phyloP scores from a whole-genome alignment of 352 stramenopile species.

The Pythium phragmitis region DNA sequence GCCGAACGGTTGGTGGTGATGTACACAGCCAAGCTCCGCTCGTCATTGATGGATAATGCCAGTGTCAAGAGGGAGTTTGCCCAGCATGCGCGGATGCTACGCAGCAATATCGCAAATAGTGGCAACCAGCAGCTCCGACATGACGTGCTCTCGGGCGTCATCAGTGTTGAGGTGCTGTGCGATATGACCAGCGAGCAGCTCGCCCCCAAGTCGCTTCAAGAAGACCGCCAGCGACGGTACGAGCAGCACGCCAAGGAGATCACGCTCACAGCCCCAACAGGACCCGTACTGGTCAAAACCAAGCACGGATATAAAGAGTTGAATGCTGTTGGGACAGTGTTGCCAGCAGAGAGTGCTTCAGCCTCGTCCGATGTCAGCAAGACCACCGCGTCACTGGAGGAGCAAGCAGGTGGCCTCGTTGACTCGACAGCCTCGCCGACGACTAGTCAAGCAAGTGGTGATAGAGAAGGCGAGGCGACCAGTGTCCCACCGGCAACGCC shows the following conservation, averaged over 20 bases:
- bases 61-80: conserved; percentile 43
- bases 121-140: conserved; percentile 41
- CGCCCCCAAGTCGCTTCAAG: conserved; percentile 46
- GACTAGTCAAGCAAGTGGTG: no score
- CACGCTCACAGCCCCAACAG: conserved; percentile 39
- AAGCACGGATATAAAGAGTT: conserved; percentile 61
- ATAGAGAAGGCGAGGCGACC: no score
- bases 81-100: conserved; percentile 50
- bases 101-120: conserved; percentile 42
- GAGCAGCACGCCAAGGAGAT: conserved; percentile 44
- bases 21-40: conserved; percentile 39
- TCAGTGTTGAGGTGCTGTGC: conserved; percentile 33
- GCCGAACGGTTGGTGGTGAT: conserved; percentile 31
- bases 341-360: no score
- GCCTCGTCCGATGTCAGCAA: no score
- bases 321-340: conserved; percentile 15
- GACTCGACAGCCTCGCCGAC: background rate
- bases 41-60: conserved; percentile 27
- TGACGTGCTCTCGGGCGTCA: conserved; percentile 33
- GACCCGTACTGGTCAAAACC: conserved; percentile 40
- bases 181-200: conserved; percentile 52
- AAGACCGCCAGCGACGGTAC: conserved; percentile 40
- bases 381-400: no score
- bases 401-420: no score
- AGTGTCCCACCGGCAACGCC: no score